Percentiles rank a stretch among this genome's conserved stretches.
phyloP scores from a whole-genome alignment of 768 basidiomycete genomes.

The Albatrellus ellisii region DNA sequence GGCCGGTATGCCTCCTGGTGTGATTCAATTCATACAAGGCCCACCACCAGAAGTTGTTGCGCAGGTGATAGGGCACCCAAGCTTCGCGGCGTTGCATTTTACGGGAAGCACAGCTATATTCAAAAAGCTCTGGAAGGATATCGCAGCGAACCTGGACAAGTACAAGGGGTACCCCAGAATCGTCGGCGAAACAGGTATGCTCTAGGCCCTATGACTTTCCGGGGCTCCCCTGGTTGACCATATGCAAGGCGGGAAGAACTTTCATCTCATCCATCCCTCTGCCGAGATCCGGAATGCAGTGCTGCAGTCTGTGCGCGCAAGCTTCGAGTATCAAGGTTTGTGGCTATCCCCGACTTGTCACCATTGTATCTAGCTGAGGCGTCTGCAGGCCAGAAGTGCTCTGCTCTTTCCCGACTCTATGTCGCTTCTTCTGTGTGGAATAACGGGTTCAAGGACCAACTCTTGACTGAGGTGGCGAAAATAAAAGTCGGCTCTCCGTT shows the following conservation, averaged over 20 bases:
- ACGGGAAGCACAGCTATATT: constrained; percentile 94
- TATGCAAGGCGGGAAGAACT: constrained; percentile 81
- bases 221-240: neutral
- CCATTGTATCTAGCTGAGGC: neutral
- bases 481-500: constrained; percentile 73
- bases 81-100: constrained; percentile 88
- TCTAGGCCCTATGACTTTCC: neutral
- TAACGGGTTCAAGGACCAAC: constrained; percentile 69
- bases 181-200: constrained; percentile 83
- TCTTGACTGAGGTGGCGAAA: constrained; percentile 63
- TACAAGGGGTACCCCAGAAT: constrained; percentile 89
- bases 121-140: constrained; percentile 94
- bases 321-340: constrained; percentile 90
- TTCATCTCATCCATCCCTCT: constrained; percentile 81
- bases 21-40: constrained; percentile 95
- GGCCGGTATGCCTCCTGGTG: constrained; percentile 87
- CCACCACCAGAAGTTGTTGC: constrained; percentile 76
- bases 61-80: constrained; percentile 65
- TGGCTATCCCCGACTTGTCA: neutral
- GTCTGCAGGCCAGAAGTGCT: constrained; percentile 81
- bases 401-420: constrained; percentile 84
- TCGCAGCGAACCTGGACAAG: constrained; percentile 73
- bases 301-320: constrained; percentile 72
- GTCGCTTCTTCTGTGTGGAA: constrained; percentile 83
- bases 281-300: constrained; percentile 89